Evolutionary conservation across 2,329 filamentous ascomycete species (phyloP).

Genomic region (Alternaria ethzedia): DNA sequence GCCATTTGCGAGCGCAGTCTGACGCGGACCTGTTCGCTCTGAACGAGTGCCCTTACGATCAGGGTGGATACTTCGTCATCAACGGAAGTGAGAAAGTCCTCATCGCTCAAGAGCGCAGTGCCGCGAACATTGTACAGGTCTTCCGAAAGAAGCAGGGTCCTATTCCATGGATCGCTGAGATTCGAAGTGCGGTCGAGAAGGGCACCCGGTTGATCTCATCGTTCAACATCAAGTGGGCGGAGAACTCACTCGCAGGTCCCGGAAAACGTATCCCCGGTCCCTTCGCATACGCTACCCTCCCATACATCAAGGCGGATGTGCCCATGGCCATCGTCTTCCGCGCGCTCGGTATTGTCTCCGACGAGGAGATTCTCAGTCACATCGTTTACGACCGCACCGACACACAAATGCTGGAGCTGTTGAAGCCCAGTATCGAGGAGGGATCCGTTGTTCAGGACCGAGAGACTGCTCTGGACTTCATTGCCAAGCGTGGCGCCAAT

Average conservation of each 20-base stretch:
- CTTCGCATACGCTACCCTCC: constrained; percentile 87
- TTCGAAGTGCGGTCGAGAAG: constrained; percentile 94
- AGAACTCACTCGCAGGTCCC: constrained; percentile 77
- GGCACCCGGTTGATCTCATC: constrained; percentile 94
- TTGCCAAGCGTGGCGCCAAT: constrained; percentile 87
- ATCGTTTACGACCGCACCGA: constrained; percentile 97
- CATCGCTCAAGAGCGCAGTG: constrained; percentile 96
- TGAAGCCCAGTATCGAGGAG: constrained; percentile 96
- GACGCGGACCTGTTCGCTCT: constrained; percentile 88
- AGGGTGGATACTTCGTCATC: constrained; percentile 98
- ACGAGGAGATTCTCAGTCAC: constrained; percentile 97
- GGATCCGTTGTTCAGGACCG: constrained; percentile 95
- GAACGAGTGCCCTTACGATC: constrained; percentile 97
- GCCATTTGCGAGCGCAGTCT: constrained; percentile 80
- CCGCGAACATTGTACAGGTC: constrained; percentile 97
- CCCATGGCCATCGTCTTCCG: constrained; percentile 96
- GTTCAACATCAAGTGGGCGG: constrained; percentile 86
- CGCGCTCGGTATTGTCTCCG: constrained; percentile 92
- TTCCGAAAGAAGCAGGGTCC: constrained; percentile 98
- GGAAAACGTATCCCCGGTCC: constrained; percentile 82
- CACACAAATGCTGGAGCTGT: constrained; percentile 95
- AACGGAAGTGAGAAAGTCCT: constrained; percentile 98
- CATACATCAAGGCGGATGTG: constrained; percentile 92
- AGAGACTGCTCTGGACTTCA: constrained; percentile 92
- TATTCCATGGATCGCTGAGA: constrained; percentile 92